Evolutionary conservation across 1,284 basidiomycete genomes (phyloP), one percentile per base, ranked within the genome.

Genomic region (Calocybe gambosa): DNA sequence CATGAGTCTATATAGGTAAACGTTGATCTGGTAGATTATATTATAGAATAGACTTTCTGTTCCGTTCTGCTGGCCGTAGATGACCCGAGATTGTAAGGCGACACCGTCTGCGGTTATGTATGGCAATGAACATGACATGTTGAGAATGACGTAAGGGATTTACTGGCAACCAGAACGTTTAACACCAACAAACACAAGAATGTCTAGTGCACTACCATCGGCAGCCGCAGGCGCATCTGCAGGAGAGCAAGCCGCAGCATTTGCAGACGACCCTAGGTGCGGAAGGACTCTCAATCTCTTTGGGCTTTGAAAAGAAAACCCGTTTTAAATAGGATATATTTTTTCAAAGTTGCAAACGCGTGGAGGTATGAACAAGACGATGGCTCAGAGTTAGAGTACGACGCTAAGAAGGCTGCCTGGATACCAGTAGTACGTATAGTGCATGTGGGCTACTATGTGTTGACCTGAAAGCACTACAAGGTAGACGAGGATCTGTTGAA

Each of bases 341-440:
- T 85, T 58, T 87, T 89, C 52, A 86, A 79, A 56, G 73, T 77
- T 36, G 74, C 82, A 3, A 77, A 78, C 34, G 86, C 88, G 54
- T 99, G 91, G 89, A 78, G 85, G 44, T 85, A 87, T 60, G 95
- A 99, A 63, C 83, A 89, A 58, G 88, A 91, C 47, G 85, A 93
- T 52, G 93, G 89, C 10, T 70, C 77, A 21, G 93, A 96, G 64
- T 79, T 89, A 61, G 94, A 99, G 67, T 99, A 89, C 73, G 85
- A 92, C 58, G 64, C 75, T 33, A 62, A 64, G 5, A 89, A 87
- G 58, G 80, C 78, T 15, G 69, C 71, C 31, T 96, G 93, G 93
- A 65, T 91, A 19, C 84, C 89, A 33, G 63, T 93, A 59, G 93
- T 96, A 59, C 62, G 21, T 23, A 7, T 85, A 64, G 23, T 37